These are phyloP conservation scores for Venturia aucupariae DNA, from an alignment of 2,329 filamentous ascomycete genomes.

Conservation along the genomic window DNA sequence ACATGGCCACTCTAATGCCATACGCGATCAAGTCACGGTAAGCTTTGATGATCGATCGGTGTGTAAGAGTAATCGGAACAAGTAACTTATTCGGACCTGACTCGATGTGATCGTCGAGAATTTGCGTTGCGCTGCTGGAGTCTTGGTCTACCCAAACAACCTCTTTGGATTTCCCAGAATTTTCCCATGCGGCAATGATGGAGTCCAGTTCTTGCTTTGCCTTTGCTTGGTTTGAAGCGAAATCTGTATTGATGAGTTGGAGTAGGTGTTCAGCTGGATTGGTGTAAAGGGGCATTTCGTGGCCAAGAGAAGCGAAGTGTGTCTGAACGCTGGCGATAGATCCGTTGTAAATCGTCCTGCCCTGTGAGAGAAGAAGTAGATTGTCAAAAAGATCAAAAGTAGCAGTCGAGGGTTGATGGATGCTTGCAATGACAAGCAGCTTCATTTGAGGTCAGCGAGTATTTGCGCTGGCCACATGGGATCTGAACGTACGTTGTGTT, in stretches of 20 bases:
- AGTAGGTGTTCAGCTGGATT: conserved; percentile 73
- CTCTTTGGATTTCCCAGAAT: conserved; percentile 34
- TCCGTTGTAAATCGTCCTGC: conserved; percentile 7
- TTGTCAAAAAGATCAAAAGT: conserved; percentile 15
- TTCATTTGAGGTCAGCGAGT: not conserved
- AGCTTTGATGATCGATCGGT: conserved; percentile 73
- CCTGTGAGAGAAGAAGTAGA: conserved; percentile 13
- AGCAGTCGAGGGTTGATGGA: conserved; percentile 15
- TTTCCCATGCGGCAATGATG: conserved; percentile 41
- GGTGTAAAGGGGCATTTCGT: conserved; percentile 43
- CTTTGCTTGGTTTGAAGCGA: conserved; percentile 25
- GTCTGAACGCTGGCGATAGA: not conserved
- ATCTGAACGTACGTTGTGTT: conserved; percentile 10
- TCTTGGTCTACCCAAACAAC: conserved; percentile 21
- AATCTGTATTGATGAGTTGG: conserved; percentile 66
- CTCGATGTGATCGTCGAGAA: conserved; percentile 21
- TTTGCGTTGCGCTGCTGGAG: not conserved
- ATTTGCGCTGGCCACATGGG: not conserved
- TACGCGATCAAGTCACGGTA: conserved; percentile 80
- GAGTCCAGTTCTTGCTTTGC: not conserved
- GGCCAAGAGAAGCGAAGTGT: conserved; percentile 13
- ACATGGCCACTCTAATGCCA: conserved; percentile 75
- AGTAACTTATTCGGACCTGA: conserved; percentile 36
- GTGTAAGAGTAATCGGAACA: conserved; percentile 57
- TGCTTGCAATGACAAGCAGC: conserved; percentile 15